phyloP scores from a whole-genome alignment of 768 basidiomycete species.

The Lactarius akahatsu region DNA sequence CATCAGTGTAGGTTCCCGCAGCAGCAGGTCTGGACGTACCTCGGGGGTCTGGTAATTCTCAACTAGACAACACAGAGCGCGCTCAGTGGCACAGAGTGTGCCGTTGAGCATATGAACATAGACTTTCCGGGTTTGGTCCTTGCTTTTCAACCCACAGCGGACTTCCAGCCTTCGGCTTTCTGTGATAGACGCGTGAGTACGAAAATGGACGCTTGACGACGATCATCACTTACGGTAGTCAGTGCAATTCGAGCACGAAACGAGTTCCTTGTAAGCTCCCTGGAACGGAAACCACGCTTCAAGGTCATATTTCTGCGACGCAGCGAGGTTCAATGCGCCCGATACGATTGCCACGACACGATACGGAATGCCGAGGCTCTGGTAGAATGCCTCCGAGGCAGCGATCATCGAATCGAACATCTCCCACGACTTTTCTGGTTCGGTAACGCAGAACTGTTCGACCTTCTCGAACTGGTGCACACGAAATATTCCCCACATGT shows the following conservation, averaged over 20 bases:
- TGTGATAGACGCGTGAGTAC: constrained; percentile 36
- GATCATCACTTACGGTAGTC: constrained; percentile 81
- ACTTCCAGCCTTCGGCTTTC: constrained; percentile 93
- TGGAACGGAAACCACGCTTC: constrained; percentile 99
- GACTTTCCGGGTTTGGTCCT: constrained; percentile 86
- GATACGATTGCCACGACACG: constrained; percentile 93
- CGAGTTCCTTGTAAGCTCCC: constrained; percentile 92
- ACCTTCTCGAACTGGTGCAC: constrained; percentile 99
- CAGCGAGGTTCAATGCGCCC: constrained; percentile 94
- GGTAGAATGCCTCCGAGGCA: constrained; percentile 92
- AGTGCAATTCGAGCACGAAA: constrained; percentile 97
- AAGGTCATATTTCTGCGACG: constrained; percentile 94
- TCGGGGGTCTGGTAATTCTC: constrained; percentile 98
- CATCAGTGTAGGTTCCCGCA: background rate
- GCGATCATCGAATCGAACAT: constrained; percentile 90
- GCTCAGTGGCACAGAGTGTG: constrained; percentile 95
- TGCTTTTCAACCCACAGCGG: constrained; percentile 86
- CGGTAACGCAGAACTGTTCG: constrained; percentile 94
- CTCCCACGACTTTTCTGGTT: constrained; percentile 92
- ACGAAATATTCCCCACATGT: constrained; percentile 99
- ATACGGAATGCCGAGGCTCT: constrained; percentile 91
- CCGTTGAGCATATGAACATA: constrained; percentile 99
- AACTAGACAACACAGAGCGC: constrained; percentile 94
- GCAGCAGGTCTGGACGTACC: constrained; percentile 46
- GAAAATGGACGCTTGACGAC: background rate